Percentiles rank a stretch among this genome's conserved stretches.
These are phyloP conservation scores for Crucihimalaya himalaica DNA, from an alignment of 345 rosid genomes.

Conservation along the genomic window DNA sequence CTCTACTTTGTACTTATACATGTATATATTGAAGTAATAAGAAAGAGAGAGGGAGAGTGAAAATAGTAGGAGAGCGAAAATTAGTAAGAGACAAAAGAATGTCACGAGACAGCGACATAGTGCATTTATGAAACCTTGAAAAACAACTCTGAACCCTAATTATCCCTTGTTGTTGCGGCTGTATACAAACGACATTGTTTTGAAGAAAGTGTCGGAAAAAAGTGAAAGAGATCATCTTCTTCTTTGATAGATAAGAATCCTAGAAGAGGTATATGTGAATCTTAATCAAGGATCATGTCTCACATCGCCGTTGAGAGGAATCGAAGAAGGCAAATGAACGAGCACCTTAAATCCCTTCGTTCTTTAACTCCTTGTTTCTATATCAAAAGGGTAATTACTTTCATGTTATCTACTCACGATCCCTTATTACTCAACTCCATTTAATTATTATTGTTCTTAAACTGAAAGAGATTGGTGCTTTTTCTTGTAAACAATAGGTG, in stretches of 20 bases:
- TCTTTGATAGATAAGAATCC: constrained; percentile 5
- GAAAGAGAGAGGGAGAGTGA: constrained; percentile 18
- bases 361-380: constrained; percentile 94
- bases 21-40: constrained; percentile 8
- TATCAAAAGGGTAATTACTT: constrained; percentile 77
- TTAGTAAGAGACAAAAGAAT: constrained; percentile 33
- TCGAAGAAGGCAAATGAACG: constrained; percentile 95
- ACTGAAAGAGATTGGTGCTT: background rate
- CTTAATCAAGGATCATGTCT: constrained; percentile 51
- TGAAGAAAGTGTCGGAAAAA: constrained; percentile 27
- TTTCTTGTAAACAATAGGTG: background rate
- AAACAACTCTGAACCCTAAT: constrained; percentile 28
- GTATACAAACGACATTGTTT: constrained; percentile 36
- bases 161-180: constrained; percentile 35
- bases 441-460: no score
- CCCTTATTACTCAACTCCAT: background rate
- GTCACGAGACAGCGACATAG: constrained; percentile 45
- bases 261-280: constrained; percentile 7
- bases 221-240: constrained; percentile 22
- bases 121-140: constrained; percentile 37
- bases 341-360: constrained; percentile 81
- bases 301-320: constrained; percentile 92
- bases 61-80: constrained; percentile 2
- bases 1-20: constrained; percentile 38
- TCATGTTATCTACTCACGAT: background rate